Evolutionary conservation across 2,329 filamentous ascomycete genomes (phyloP).

Genomic region (Penicillium brevicompactum): DNA sequence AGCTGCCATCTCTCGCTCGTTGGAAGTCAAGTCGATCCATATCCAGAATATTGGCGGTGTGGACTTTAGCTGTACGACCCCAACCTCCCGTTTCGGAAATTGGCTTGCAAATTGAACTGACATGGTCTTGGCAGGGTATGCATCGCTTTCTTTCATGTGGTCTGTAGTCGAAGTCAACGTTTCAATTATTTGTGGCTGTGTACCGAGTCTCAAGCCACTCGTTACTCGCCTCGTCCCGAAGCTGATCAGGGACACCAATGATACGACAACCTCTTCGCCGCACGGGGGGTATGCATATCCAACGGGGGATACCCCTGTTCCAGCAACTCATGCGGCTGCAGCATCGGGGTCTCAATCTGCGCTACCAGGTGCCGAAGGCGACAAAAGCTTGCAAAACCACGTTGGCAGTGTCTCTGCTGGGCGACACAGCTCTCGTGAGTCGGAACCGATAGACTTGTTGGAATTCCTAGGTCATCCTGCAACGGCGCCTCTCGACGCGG

Average conservation of each 20-base stretch:
- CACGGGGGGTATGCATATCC: slow-evolving; percentile 4
- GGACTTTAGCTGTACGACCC: slow-evolving; percentile 55
- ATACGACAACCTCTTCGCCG: slow-evolving; percentile 22
- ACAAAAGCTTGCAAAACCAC: slow-evolving; percentile 22
- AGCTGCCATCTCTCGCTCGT: slow-evolving; percentile 53
- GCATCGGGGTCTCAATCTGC: slow-evolving; percentile 1
- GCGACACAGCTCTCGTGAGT: slow-evolving; percentile 4
- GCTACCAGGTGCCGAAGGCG: slow-evolving; percentile 10
- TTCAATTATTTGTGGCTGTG: slow-evolving; percentile 85
- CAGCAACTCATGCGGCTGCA: slow-evolving; percentile 13
- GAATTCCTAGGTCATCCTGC: slow-evolving; percentile 58
- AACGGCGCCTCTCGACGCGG: slow-evolving; percentile 31
- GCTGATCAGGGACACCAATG: slow-evolving; percentile 54
- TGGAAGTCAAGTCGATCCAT: slow-evolving; percentile 29
- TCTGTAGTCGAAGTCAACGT: slow-evolving; percentile 88
- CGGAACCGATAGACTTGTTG: slow-evolving; percentile 43
- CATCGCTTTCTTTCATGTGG: slow-evolving; percentile 89
- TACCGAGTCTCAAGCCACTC: slow-evolving; percentile 88
- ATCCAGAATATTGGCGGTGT: slow-evolving; percentile 44
- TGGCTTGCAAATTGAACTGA: slow-evolving; percentile 4
- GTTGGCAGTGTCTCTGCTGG: slow-evolving; percentile 12
- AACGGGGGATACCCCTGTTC: slow-evolving; percentile 9
- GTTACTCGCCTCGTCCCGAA: slow-evolving; percentile 64
- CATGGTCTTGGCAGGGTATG: slow-evolving; percentile 66
- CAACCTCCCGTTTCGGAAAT: background rate